Percentiles rank a stretch among this genome's conserved stretches.
Evolutionary conservation across 140 eudicot species (phyloP).

Genomic region (Bidens hawaiensis): DNA sequence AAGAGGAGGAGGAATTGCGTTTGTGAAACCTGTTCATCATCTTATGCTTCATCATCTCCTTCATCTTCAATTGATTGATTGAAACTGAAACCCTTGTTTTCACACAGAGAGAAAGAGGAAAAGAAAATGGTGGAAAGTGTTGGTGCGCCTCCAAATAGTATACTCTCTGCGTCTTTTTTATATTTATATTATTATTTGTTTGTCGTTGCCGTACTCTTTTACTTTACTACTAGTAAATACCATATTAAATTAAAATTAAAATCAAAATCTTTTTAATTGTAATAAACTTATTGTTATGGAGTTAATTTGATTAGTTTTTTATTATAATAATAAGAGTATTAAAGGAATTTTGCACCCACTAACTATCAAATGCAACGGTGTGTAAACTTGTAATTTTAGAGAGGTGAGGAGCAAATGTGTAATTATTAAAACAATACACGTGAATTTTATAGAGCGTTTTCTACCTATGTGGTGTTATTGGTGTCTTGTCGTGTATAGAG

Average conservation of each 20-base stretch:
- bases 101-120: constrained; percentile 6
- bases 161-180: not conserved
- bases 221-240: not conserved
- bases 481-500: too few relatives aligned
- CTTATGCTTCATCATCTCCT: constrained; percentile 45
- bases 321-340: too few relatives aligned
- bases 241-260: not conserved
- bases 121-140: constrained; percentile 6
- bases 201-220: constrained; percentile 25
- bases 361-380: too few relatives aligned
- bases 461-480: too few relatives aligned
- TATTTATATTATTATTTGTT: not conserved
- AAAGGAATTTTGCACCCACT: too few relatives aligned
- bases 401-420: too few relatives aligned
- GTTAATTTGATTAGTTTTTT: too few relatives aligned
- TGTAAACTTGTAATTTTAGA: too few relatives aligned
- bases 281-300: too few relatives aligned
- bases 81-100: constrained; percentile 2
- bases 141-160: constrained; percentile 21
- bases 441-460: too few relatives aligned
- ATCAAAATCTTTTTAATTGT: not conserved
- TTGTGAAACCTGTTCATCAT: constrained; percentile 52
- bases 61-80: not conserved
- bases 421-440: too few relatives aligned
- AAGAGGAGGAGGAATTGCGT: constrained; percentile 32